Base-by-base conservation (phyloP, 2,329 filamentous ascomycete genomes). In the Lasiodiplodia sp. region DNA sequence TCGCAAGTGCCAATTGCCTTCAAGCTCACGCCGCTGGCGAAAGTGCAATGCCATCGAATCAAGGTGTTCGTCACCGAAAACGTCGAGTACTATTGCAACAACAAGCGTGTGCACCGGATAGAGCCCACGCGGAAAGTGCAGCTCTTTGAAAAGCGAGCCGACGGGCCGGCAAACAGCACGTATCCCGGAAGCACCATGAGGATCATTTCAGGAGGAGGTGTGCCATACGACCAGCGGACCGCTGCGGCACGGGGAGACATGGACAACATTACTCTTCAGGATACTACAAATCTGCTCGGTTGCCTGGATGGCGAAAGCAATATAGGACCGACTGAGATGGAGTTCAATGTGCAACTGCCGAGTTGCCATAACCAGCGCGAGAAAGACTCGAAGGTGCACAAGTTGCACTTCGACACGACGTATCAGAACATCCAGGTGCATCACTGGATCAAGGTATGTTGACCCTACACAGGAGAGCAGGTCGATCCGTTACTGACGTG, bases 351-450 rank as follows among this genome's bases (percentile, higher is more conserved):
- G 11, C 93, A 97, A 81, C 86, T 97, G 60, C 94, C 94, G 12
- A 97, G 92, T 44, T 97, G 94, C 76, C 89, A 92, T 73, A 90
- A 91, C 76, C 94, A 96, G 91, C 86, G 83, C 72, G 88, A 91
- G 25, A 91, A 90, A 57, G 90, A 94, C 75, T 90, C 94, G 75
- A 85, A 86, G 71, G 76, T 79, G 31, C 85, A 88, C 69, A 87
- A 88, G 69, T 82, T 97, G 69, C 91, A 97, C 77, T 95, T 95
- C 66, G 94, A 97, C 77, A 97, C 93, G 67, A 97, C 93, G 68
- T 97, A 95, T 85, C 92, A 93, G 76, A 96, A 96, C 71, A 95
- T 97, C 65, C 93, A 96, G 75, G 94, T 97, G 66, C 93, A 93
- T 77, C 94, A 97, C 78, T 97, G 94, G 94, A 97, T 97, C 79